Base-by-base conservation (phyloP, 805 yeast species). In the Lipomyces kockii region DNA sequence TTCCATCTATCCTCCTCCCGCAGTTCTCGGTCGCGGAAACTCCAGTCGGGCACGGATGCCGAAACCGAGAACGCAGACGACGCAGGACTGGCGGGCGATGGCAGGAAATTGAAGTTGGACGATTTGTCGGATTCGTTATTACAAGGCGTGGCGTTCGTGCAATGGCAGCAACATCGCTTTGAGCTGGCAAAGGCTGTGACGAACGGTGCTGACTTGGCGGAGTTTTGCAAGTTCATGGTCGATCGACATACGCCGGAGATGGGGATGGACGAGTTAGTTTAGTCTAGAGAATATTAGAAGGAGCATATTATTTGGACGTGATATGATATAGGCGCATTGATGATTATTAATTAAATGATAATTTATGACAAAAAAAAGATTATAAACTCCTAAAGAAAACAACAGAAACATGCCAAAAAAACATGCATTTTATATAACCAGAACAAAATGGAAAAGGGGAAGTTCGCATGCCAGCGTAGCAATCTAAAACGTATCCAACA, bases 91-190 rank as follows among this genome's bases (percentile, higher is more conserved):
- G n/a, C 20, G 49, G 20, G 4, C 35, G 25, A 7, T 20, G 43
- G 22, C 32, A n/a, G n/a, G 22, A 57, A 62, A 14, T 34, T 55
- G 37, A 87, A 87, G 72, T 84, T 86, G 52, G 90, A 87, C 73
- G 90, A 87, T 73, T 77, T 86, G 66, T 83, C 87, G 1, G 90
- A 87, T 72, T 83, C 87, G 0, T 76, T 86, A 20, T 72, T 87
- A 22, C 88, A 87, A 73, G 87, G 84, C 3, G 68, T 86, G 12
- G 79, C 82, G 2, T 81, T 82, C 76, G 67, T 79, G 20, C 74
- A 77, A 22, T 84, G 85, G 81, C 75, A 78, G 49, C 60, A 71
- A 14, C 78, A 77, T 63, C 76, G 69, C 59, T 20, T n/a, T 27
- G 43, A 22, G 8, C 54, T 63, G 7, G 66, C 60, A 3, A 11